Evolutionary conservation across 148 eudicot genomes (phyloP).

Genomic region (Linanthus parryae): DNA sequence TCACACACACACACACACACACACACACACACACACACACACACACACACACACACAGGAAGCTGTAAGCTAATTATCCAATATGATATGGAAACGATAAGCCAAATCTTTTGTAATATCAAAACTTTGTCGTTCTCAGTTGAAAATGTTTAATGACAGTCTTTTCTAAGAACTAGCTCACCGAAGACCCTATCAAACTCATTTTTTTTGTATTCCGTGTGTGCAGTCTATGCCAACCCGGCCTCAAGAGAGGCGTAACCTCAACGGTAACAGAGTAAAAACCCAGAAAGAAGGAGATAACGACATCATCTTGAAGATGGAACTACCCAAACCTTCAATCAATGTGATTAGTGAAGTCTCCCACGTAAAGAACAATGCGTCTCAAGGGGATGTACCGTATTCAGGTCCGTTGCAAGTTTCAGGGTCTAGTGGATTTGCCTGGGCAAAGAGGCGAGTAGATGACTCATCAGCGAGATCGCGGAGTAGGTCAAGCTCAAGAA

Average conservation of each 20-base stretch:
- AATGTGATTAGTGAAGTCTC: conserved; percentile 39
- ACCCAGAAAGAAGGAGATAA: conserved; percentile 36
- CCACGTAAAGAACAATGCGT: conserved; percentile 57
- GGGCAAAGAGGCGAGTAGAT: conserved; percentile 76
- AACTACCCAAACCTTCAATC: conserved; percentile 44
- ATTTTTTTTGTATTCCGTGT: too few relatives aligned
- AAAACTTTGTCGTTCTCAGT: not conserved
- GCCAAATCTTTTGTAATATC: too few relatives aligned
- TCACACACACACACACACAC: too few relatives aligned
- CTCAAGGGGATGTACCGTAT: conserved; percentile 71
- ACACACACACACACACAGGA: too few relatives aligned
- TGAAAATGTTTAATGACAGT: too few relatives aligned
- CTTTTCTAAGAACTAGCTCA: too few relatives aligned
- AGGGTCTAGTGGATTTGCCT: conserved; percentile 92
- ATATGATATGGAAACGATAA: too few relatives aligned
- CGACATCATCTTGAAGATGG: conserved; percentile 27
- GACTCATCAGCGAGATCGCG: conserved; percentile 59
- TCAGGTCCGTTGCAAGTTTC: conserved; percentile 85
- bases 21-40: too few relatives aligned
- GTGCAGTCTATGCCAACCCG: conserved; percentile 51
- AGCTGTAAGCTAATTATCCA: too few relatives aligned
- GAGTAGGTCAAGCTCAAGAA: conserved; percentile 80
- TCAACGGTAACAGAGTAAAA: conserved; percentile 31
- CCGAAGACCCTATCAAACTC: too few relatives aligned
- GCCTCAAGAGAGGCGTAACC: conserved; percentile 40